Evolutionary conservation across 2,329 filamentous ascomycete genomes (phyloP).

Genomic region (Penicillium sp.): DNA sequence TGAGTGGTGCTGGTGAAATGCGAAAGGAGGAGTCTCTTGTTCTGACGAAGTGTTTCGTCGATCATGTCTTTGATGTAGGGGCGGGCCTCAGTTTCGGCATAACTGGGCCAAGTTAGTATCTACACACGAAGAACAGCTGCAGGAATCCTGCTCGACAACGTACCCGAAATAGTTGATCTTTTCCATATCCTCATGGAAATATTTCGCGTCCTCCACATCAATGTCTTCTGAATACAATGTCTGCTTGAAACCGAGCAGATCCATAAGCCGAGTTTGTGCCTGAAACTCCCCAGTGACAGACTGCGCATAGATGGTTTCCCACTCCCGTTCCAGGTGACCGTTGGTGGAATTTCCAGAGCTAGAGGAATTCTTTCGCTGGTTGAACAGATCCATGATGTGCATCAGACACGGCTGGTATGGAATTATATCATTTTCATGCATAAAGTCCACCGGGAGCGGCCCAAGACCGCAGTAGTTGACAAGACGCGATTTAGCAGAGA

Average conservation of each 20-base stretch:
- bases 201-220: conserved; percentile 21
- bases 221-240: conserved; percentile 26
- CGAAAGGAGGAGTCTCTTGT: conserved; percentile 25
- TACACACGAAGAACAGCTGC: neutral
- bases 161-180: conserved; percentile 40
- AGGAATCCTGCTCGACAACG: neutral
- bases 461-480: conserved; percentile 26
- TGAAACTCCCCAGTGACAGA: conserved; percentile 25
- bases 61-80: conserved; percentile 33
- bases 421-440: conserved; percentile 21
- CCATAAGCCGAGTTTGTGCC: conserved; percentile 21
- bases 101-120: conserved; percentile 15
- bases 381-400: conserved; percentile 27
- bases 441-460: conserved; percentile 24
- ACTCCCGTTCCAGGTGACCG: conserved; percentile 18
- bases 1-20: conserved; percentile 32
- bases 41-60: conserved; percentile 22
- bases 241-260: conserved; percentile 31
- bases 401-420: conserved; percentile 28
- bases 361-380: conserved; percentile 14
- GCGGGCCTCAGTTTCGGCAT: conserved; percentile 33
- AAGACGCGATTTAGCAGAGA: conserved; percentile 26
- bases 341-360: neutral
- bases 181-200: conserved; percentile 26
- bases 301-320: conserved; percentile 25